Evolutionary conservation across 2,329 filamentous ascomycete species (phyloP).

Genomic region (Aspergillus candidus): DNA sequence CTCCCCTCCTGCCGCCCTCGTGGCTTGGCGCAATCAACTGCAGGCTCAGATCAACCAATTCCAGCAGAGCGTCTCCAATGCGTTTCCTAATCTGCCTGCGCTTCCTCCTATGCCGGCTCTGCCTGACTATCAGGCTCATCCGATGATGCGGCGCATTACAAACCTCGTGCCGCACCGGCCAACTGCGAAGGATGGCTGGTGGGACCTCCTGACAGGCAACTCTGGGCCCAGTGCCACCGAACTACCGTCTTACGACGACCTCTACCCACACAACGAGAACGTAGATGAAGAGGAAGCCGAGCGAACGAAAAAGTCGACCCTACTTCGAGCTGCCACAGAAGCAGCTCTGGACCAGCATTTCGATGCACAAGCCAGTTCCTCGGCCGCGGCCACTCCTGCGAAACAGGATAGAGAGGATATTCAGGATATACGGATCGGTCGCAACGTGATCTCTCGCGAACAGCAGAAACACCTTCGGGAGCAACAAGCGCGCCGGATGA

Average conservation of each 20-base stretch:
- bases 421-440: constrained; percentile 39
- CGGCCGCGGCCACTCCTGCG: constrained; percentile 7
- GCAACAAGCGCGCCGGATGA: constrained; percentile 44
- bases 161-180: constrained; percentile 66
- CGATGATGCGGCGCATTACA: constrained; percentile 65
- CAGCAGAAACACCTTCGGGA: constrained; percentile 43
- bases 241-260: constrained; percentile 72
- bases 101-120: constrained; percentile 59
- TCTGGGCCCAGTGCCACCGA: constrained; percentile 44
- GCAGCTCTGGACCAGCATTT: constrained; percentile 42
- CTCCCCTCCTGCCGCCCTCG: constrained; percentile 57
- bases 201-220: constrained; percentile 56
- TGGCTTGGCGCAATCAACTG: constrained; percentile 67
- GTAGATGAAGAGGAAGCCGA: constrained; percentile 29
- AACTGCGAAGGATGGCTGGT: constrained; percentile 52
- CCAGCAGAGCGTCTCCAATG: constrained; percentile 63
- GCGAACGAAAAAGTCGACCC: constrained; percentile 39
- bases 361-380: constrained; percentile 27
- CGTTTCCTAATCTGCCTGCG: constrained; percentile 56
- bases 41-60: constrained; percentile 69
- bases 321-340: constrained; percentile 39
- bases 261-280: constrained; percentile 54
- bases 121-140: constrained; percentile 67
- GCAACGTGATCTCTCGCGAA: constrained; percentile 38
- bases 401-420: constrained; percentile 31